Base-by-base conservation (phyloP, 176 grass and related monocot genomes). In the Calamus simplicifolius region DNA sequence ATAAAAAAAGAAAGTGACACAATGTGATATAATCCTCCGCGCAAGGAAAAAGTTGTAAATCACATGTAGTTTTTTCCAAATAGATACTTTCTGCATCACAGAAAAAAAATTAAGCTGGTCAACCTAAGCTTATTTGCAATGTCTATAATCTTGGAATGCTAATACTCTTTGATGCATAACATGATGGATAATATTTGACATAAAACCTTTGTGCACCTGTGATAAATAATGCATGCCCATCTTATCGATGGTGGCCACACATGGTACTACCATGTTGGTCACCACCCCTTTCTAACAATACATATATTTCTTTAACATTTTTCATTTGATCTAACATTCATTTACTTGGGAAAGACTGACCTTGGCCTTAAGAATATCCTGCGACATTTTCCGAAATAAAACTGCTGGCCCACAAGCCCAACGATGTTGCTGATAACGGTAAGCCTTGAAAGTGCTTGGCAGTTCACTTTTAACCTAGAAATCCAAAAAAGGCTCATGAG, bases 41-140 rank as follows among this genome's bases (percentile, higher is more conserved):
- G 80, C 76, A 55, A 95, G 56, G 69, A 95, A 95, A 73, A 95
- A 95, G 78, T 84, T 88, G 78, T 95, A 95, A 67, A 95, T 84
- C 68, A 95, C 77, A 67, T 95, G 85, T 6, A 95, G 59, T 54
- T 95, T 95, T 74, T 87, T 88, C 85, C 85, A 95, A 51, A 95
- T 61, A 50, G 85, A 76, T 59, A 95, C 81, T 85, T 85, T 95
- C 89, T 95, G 80, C 76, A 79, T 2, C 75, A 43, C 6, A 8
- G 27, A 18, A 74, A 16, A n/a, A 56, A 67, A 10, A 62, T 25
- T 50, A 78, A 66, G 25, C 28, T 25, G 65, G 10, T 43, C 35
- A 43, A 10, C 35, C 13, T 12, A 12, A 13, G 10, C 35, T 43
- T 43, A 7, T 43, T 43, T 43, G 8, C 12, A 13, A 43, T 10